Evolutionary conservation across 495 filamentous ascomycete genomes (phyloP), one percentile per base, ranked within the genome.

Genomic region (Penicillium psychrofluorescens): DNA sequence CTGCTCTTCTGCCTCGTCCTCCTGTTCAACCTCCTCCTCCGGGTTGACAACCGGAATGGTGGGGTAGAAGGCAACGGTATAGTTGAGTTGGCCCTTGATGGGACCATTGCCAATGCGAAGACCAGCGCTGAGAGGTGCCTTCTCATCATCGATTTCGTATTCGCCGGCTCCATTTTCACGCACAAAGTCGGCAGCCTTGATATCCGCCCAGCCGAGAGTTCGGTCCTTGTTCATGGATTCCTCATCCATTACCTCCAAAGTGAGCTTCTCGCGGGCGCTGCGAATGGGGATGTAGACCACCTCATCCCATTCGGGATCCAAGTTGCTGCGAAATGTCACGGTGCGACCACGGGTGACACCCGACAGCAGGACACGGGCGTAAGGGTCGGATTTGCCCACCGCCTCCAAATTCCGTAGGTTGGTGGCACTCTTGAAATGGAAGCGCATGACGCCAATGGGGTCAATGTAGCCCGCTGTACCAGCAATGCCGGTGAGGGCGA

Each of bases 331-430:
- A 67, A 91, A 95, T 1, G 92, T 96, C 37, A 99, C 92, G 1
- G 94, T 95, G 41, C 88, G 79, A 13, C 75, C 90, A 56, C 87
- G 95, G 54, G 91, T 84, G 38, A 96, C 76, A 28, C 92, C 91
- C 29, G 89, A 94, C 28, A 95, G 76, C 36, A 96, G 68, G 8
- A 96, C 84, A 12, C 90, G 83, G 16, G 78, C 87, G 56, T 97
- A 99, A 0, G 92, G 87, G 61, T 99, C 92, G 9, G 91, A 96
- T 67, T 96, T 96, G 64, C 92, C 94, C 68, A 99, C 79, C 35
- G 87, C 84, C 58, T 99, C 92, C 41, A 96, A 67, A 61, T 99
- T 99, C 36, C 89, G 87, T 14, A 99, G 76, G 42, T 88, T 74
- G 37, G 74, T 76, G 27, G 86, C 92, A 43, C 76, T 79, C 68